A percentile compares a stretch with the other conserved stretches of the same genome.
Conservation (phyloP, 345 rosid genomes). For the Microcos paniculata region DNA sequence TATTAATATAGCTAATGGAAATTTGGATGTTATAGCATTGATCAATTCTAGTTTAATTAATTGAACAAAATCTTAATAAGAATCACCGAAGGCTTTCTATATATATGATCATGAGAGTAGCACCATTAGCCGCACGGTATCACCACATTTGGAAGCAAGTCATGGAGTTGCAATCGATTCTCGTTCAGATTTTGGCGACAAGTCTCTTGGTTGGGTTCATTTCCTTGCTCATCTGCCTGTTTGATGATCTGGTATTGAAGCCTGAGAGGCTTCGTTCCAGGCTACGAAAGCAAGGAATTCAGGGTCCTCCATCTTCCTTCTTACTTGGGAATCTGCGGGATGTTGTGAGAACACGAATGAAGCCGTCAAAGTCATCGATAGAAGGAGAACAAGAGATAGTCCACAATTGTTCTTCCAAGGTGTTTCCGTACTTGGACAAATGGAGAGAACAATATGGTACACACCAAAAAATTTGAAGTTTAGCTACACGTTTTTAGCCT, state of each 20-base stretch:
- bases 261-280: constrained; percentile 35
- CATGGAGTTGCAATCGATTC: neutral
- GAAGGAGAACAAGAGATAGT: neutral
- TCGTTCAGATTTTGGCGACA: neutral
- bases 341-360: constrained; percentile 20
- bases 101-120: too few relatives aligned
- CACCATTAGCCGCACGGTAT: too few relatives aligned
- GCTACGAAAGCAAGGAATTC: too few relatives aligned
- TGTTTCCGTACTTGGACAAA: constrained; percentile 30
- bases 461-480: neutral
- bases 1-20: too few relatives aligned
- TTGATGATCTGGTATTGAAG: constrained; percentile 9
- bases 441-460: constrained; percentile 41
- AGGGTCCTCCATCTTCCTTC: constrained; percentile 31
- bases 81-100: too few relatives aligned
- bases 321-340: constrained; percentile 42
- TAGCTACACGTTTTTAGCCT: neutral
- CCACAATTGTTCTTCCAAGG: constrained; percentile 28
- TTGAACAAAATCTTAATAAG: too few relatives aligned
- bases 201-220: neutral
- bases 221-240: neutral
- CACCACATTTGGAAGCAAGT: neutral
- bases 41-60: too few relatives aligned
- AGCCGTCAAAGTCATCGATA: neutral
- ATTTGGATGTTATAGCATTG: too few relatives aligned